Percentiles rank a stretch among this genome's conserved stretches.
Conservation (phyloP, 2,329 filamentous ascomycete species). For the Cordyceps pruinosa region DNA sequence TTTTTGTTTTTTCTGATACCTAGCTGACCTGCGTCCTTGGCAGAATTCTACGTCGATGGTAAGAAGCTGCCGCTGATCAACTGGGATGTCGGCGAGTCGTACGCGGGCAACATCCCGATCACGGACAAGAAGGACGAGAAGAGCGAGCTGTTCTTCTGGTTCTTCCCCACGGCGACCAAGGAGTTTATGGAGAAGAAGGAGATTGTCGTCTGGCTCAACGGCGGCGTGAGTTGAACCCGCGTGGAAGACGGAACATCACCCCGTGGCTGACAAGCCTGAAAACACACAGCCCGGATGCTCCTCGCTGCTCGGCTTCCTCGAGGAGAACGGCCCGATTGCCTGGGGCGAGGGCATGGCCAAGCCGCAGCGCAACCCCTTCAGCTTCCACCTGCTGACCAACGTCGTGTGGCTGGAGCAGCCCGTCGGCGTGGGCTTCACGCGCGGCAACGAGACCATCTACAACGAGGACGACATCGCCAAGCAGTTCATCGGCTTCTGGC, state of each 20-base stretch:
- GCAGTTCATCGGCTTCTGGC: conserved; percentile 66
- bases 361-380: conserved; percentile 60
- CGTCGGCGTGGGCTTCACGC: conserved; percentile 60
- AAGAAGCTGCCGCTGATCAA: conserved; percentile 54
- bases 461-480: conserved; percentile 57
- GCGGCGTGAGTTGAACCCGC: conserved; percentile 24
- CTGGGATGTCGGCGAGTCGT: conserved; percentile 56
- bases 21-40: background rate
- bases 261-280: background rate
- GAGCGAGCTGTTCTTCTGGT: conserved; percentile 46
- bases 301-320: conserved; percentile 61
- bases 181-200: conserved; percentile 33
- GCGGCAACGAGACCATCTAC: conserved; percentile 56
- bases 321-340: conserved; percentile 69
- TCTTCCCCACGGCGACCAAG: conserved; percentile 41
- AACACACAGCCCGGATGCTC: conserved; percentile 44
- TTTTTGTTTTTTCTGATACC: too few relatives aligned
- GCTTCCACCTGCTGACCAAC: conserved; percentile 71
- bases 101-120: conserved; percentile 52
- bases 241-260: too few relatives aligned
- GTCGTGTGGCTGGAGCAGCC: conserved; percentile 71
- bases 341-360: conserved; percentile 64
- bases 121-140: conserved; percentile 32
- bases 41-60: conserved; percentile 54
- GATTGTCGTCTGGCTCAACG: conserved; percentile 43